Evolutionary conservation across 768 basidiomycete species (phyloP).

Genomic region (Mycena haematopus): DNA sequence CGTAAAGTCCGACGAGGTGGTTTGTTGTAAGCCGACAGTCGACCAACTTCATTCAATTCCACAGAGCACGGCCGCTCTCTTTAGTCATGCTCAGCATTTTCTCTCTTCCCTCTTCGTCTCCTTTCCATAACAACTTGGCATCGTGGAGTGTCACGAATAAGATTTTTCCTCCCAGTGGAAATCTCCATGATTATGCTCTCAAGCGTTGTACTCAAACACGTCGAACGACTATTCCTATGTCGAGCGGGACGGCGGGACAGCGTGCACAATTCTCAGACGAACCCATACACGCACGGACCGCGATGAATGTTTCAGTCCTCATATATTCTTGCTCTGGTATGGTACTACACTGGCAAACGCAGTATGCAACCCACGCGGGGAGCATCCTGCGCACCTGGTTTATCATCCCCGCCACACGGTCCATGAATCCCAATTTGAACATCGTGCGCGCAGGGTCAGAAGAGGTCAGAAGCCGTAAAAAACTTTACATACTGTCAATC

Average conservation of each 20-base stretch:
- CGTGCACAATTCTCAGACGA: slow-evolving; percentile 21
- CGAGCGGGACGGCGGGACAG: slow-evolving; percentile 50
- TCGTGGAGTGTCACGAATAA: slow-evolving; percentile 26
- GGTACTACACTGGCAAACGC: slow-evolving; percentile 42
- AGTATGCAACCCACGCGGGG: slow-evolving; percentile 41
- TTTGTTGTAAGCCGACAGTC: no score
- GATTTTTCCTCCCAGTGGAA: slow-evolving; percentile 9
- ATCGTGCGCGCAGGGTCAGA: slow-evolving; percentile 34
- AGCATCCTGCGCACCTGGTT: slow-evolving; percentile 49
- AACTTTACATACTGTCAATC: slow-evolving; percentile 22
- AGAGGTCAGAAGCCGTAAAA: slow-evolving; percentile 16
- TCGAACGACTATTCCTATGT: slow-evolving; percentile 46
- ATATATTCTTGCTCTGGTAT: slow-evolving; percentile 45
- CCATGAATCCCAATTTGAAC: slow-evolving; percentile 51
- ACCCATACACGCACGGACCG: slow-evolving; percentile 29
- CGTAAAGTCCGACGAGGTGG: no score
- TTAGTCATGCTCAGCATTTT: background rate
- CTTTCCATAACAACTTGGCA: no score
- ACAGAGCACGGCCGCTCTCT: no score
- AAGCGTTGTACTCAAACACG: slow-evolving; percentile 30
- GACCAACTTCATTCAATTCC: no score
- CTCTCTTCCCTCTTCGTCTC: no score
- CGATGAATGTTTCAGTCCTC: slow-evolving; percentile 47
- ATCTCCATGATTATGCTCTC: slow-evolving; percentile 24
- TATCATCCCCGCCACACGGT: slow-evolving; percentile 40